Base-by-base conservation (phyloP, 495 filamentous ascomycete species). In the Sordaria brevicollis region DNA sequence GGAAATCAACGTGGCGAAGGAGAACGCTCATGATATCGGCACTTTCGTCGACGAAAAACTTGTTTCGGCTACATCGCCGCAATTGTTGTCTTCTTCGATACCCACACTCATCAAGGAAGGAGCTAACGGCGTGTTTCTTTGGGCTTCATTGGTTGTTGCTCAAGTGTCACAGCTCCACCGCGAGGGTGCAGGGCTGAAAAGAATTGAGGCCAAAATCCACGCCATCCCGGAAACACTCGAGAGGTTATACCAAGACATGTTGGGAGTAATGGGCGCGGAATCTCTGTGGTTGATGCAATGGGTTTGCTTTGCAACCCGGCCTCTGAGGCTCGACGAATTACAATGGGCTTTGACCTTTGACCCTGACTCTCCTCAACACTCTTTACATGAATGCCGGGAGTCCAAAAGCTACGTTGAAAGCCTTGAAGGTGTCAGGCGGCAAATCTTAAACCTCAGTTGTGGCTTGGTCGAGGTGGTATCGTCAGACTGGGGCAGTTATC, bases 401-500 rank as follows among this genome's bases (percentile, higher is more conserved):
- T 65, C 70, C 10, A 65, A 67, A 21, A 67, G 71, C 9, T 71
- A 72, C 62, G 34, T 67, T 10, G 6, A 37, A 33, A 69, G 72
- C 39, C 65, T 73, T 41, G 68, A 37, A 29, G 62, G 29, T 15
- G 79, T 81, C 39, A 74, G 74, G 68, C 75, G 70, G 67, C 71
- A 69, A 66, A 69, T 82, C 3, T 72, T 71, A 65, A 72, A 67
- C 66, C 76, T 78, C 33, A 78, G 79, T 49, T 69, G 78, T 35
- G 79, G 80, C 39, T 74, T 84, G 39, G 77, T 71, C 29, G 80
- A 80, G 69, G 71, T 79, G 13, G 73, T 39, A 13, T 39, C 15
- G n/a, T 39, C 38, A 39, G 1, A 39, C 0, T 39, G 38, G 38
- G 5, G 15, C 5, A 6, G n/a, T n/a, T 17, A 39, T 39, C 15